A percentile compares a stretch with the other conserved stretches of the same genome.
phyloP scores from a whole-genome alignment of 495 filamentous ascomycete genomes.

The Aspergillus cristatus region DNA sequence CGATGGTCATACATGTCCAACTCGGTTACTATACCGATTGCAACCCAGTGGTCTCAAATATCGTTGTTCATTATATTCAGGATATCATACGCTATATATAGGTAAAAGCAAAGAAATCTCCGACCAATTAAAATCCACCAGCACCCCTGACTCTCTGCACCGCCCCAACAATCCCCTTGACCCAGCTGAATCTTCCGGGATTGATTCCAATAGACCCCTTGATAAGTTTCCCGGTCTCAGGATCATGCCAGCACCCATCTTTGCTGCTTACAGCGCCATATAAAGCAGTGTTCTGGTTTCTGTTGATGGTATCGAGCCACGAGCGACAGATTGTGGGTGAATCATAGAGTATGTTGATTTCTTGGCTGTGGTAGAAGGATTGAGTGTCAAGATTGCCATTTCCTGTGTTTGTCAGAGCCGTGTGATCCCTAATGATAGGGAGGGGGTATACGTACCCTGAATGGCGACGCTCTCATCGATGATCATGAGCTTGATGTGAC shows the following conservation, averaged over 20 bases:
- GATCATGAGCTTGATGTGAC: conserved; percentile 70
- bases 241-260: conserved; percentile 48
- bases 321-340: conserved; percentile 45
- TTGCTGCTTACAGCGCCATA: conserved; percentile 48
- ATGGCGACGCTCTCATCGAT: conserved; percentile 59
- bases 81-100: not conserved
- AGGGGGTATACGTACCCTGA: conserved; percentile 24
- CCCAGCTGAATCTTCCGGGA: conserved; percentile 51
- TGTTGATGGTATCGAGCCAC: conserved; percentile 53
- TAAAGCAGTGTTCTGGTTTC: conserved; percentile 61
- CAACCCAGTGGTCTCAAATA: no score
- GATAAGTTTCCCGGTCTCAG: conserved; percentile 40
- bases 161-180: conserved; percentile 52
- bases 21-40: no score
- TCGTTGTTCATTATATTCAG: no score
- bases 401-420: conserved; percentile 22
- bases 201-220: conserved; percentile 51
- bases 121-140: conserved; percentile 40
- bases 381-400: conserved; percentile 80
- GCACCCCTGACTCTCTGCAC: conserved; percentile 52
- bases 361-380: conserved; percentile 67
- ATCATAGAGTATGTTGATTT: conserved; percentile 68
- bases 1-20: no score
- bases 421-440: not conserved
- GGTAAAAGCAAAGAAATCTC: not conserved